Percentiles rank a stretch among this genome's conserved stretches.
Conservation (phyloP, 2,329 filamentous ascomycete species). For the Chaetomium strumarium region DNA sequence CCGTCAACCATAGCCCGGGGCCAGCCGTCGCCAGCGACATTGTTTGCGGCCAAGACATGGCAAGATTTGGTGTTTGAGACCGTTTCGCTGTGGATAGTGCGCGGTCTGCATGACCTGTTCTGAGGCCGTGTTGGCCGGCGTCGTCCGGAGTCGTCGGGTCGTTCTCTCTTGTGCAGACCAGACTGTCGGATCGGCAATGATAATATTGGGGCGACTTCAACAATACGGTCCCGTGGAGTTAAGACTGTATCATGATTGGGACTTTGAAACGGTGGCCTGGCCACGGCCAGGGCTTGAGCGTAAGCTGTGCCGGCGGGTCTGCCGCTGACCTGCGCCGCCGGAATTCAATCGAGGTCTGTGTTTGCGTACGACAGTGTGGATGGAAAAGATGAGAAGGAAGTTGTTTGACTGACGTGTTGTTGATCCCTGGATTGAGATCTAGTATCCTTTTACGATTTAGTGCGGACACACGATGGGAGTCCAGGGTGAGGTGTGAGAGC, state of each 20-base stretch:
- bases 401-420: neutral
- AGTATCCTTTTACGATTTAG: no score
- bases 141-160: no score
- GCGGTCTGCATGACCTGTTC: conserved; percentile 1
- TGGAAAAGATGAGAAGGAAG: neutral
- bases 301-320: no score
- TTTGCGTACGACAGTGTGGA: neutral
- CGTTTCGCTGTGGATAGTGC: conserved; percentile 2
- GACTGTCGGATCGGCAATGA: no score
- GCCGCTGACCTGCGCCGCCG: no score
- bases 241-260: no score
- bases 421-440: neutral
- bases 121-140: neutral
- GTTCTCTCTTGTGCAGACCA: neutral
- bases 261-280: no score
- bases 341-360: neutral
- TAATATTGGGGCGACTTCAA: no score
- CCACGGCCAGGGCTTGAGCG: no score
- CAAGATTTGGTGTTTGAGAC: conserved; percentile 12
- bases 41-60: conserved; percentile 2
- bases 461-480: no score
- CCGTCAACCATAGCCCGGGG: neutral
- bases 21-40: neutral
- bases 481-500: no score
- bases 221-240: no score